Evolutionary conservation across 2,329 filamentous ascomycete species (phyloP), one percentile per base, ranked within the genome.

Genomic region (Ilyonectria destructans): DNA sequence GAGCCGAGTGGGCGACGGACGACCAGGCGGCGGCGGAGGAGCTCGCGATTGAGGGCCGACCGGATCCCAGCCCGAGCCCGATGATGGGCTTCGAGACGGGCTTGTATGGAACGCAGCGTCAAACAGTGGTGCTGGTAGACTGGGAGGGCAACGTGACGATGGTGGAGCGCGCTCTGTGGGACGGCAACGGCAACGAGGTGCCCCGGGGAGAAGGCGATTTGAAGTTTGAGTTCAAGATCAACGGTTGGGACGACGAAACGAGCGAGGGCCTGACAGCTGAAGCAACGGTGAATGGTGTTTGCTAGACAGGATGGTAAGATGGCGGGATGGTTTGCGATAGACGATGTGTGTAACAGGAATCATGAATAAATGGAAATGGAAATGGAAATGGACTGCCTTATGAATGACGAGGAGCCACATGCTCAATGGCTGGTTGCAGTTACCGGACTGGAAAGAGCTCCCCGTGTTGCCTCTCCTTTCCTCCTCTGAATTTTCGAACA

Each of bases 41-140:
- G 60, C 75, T 79, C 72, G 60, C 81, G 37, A 73, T 77, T 4
- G 78, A 82, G 48, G 77, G 82, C 55, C 79, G 80, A 29, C 83
- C 84, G 2, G 83, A 84, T 17, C 75, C 80, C 8, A 74, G 76
- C 35, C 77, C 70, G 62, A 77, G 65, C 26, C 65, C 69, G 0
- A 68, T 71, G 17, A 83, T 79, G 49, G 83, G 83, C 1, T 90
- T 89, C 71, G 86, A 87, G 75, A 87, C 85, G 6, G 90, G 90
- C 2, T 81, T 90, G 70, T 92, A 92, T 72, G 90, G 90, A 4
- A 92, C 90, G 6, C 90, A 92, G 79, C 81, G 90, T 43, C 90
- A 92, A 80, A 91, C 89, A 0, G 81, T 91, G 15, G 79, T 92
- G 15, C 79, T 91, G 51, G 86, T 91, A 7, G 89, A 90, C 72